phyloP scores from a whole-genome alignment of 768 basidiomycete species.

The Hirschioporus abietinus region DNA sequence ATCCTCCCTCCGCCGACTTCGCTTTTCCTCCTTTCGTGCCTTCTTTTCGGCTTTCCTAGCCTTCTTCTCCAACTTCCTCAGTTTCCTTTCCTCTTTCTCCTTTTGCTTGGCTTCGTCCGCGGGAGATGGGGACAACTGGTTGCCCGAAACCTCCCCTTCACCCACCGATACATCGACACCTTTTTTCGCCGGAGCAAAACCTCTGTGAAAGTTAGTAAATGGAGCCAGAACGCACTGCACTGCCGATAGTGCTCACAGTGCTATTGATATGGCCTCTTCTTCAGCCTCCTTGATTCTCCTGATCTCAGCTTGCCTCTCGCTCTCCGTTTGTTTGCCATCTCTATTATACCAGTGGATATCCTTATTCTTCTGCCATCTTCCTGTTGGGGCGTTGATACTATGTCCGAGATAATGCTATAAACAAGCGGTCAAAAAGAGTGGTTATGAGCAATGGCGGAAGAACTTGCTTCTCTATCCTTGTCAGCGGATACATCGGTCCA shows the following conservation, averaged over 20 bases:
- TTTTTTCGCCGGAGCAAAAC: slow-evolving; percentile 59
- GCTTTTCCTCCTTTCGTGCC: slow-evolving; percentile 44
- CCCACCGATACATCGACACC: slow-evolving; percentile 22
- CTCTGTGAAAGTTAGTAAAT: slow-evolving; percentile 38
- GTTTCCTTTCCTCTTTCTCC: slow-evolving; percentile 46
- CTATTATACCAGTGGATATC: slow-evolving; percentile 95
- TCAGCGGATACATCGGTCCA: slow-evolving; percentile 89
- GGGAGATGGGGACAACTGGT: slow-evolving; percentile 24
- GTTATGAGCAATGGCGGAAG: background rate
- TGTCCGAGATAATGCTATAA: slow-evolving; percentile 94
- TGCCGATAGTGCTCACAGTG: slow-evolving; percentile 47
- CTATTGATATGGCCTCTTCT: slow-evolving; percentile 79
- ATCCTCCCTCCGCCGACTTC: slow-evolving; percentile 31
- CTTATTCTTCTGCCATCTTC: slow-evolving; percentile 96
- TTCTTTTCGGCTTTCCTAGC: slow-evolving; percentile 50
- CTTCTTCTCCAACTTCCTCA: slow-evolving; percentile 35
- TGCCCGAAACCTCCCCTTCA: slow-evolving; percentile 18
- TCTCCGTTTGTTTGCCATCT: slow-evolving; percentile 39
- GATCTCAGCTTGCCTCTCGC: slow-evolving; percentile 67
- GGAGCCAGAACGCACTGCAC: background rate
- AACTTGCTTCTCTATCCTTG: slow-evolving; percentile 82
- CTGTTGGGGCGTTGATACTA: slow-evolving; percentile 91
- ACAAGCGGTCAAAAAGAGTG: slow-evolving; percentile 5
- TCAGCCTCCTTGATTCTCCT: slow-evolving; percentile 80
- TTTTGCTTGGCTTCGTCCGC: slow-evolving; percentile 27